Evolutionary conservation across 495 filamentous ascomycete species (phyloP).

Genomic region (Talaromyces liani): DNA sequence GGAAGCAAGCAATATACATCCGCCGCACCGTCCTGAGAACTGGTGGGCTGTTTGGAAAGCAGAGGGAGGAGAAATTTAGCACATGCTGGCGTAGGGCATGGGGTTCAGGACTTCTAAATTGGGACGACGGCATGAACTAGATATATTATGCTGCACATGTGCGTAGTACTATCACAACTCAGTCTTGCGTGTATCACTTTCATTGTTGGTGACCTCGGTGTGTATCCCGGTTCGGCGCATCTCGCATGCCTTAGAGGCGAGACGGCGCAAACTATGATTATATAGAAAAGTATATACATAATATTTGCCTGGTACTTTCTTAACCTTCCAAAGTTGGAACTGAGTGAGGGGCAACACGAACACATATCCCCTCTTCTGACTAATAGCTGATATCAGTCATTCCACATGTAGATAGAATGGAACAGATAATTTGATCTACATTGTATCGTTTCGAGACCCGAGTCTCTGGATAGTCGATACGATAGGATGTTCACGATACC

Average conservation of each 20-base stretch:
- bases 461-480: background rate
- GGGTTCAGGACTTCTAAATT: background rate
- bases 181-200: background rate
- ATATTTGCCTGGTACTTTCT: no score
- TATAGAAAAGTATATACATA: background rate
- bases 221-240: background rate
- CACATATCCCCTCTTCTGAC: background rate
- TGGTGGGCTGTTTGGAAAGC: background rate
- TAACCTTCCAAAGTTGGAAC: no score
- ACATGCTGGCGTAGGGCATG: background rate
- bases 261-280: background rate
- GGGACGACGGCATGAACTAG: conserved; percentile 6
- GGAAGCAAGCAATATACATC: background rate
- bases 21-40: background rate
- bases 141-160: background rate
- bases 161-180: background rate
- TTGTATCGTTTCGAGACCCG: background rate
- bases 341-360: background rate
- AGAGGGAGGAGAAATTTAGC: background rate
- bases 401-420: background rate
- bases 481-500: background rate
- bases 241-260: background rate
- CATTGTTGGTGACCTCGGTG: background rate
- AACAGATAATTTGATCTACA: background rate
- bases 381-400: background rate